phyloP scores from a whole-genome alignment of 495 filamentous ascomycete genomes.

The Lepidopterella palustris region DNA sequence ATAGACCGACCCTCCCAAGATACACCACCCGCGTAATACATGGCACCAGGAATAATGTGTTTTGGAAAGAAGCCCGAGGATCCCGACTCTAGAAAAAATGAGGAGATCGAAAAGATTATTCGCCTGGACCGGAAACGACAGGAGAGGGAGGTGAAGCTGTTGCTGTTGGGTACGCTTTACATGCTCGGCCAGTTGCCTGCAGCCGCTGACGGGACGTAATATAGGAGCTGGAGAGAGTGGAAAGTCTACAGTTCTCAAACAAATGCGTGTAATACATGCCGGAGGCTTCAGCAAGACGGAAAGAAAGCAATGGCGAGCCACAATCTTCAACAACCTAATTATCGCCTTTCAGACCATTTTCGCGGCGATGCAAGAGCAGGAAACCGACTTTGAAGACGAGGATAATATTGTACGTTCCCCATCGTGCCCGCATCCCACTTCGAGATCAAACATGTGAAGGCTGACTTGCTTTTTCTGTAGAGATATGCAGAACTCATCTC shows the following conservation, averaged over 20 bases:
- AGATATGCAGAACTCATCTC: constrained; percentile 35
- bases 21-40: constrained; percentile 9
- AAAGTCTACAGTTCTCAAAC: constrained; percentile 98
- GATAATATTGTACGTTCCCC: constrained; percentile 28
- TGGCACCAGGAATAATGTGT: constrained; percentile 35
- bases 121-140: constrained; percentile 93
- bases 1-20: not conserved
- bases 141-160: constrained; percentile 98
- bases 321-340: constrained; percentile 99
- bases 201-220: constrained; percentile 5
- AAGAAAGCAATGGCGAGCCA: constrained; percentile 83
- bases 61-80: constrained; percentile 36
- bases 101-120: constrained; percentile 98
- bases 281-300: constrained; percentile 74
- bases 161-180: constrained; percentile 73
- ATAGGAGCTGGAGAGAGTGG: constrained; percentile 98
- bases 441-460: not conserved
- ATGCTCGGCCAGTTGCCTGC: not conserved
- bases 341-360: constrained; percentile 56
- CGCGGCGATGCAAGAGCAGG: constrained; percentile 30
- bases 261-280: constrained; percentile 92
- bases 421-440: not conserved
- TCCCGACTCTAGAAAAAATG: constrained; percentile 56
- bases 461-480: constrained; percentile 24
- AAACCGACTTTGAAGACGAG: constrained; percentile 34